A percentile compares a stretch with the other conserved stretches of the same genome.
phyloP scores from a whole-genome alignment of 2,329 filamentous ascomycete species.

The Aspergillus thermomutatus region DNA sequence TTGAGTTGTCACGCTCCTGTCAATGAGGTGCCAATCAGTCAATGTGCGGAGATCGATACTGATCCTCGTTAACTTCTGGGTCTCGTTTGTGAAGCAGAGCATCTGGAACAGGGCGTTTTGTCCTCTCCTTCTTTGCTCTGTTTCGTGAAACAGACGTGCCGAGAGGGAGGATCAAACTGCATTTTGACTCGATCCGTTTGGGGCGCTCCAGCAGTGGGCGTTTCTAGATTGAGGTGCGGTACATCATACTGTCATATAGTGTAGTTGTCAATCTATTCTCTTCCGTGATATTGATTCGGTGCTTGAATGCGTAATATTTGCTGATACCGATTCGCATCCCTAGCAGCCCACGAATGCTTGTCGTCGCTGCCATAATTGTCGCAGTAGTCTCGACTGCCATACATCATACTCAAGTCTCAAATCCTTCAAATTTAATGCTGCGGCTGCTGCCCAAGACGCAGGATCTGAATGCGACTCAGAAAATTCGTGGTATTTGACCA shows the following conservation, averaged over 20 bases:
- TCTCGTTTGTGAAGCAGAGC: conserved; percentile 23
- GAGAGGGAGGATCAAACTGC: conserved; percentile 31
- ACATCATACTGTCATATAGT: conserved; percentile 17
- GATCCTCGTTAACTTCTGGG: conserved; percentile 32
- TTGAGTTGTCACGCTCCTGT: conserved; percentile 90
- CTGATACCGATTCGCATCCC: background rate
- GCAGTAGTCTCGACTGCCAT: background rate
- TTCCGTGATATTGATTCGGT: conserved; percentile 3
- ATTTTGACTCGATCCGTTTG: conserved; percentile 22
- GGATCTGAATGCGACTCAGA: background rate
- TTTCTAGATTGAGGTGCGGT: conserved; percentile 30
- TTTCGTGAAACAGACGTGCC: conserved; percentile 14
- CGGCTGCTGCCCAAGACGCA: background rate
- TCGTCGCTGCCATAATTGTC: background rate
- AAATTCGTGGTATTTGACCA: background rate
- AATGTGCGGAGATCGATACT: conserved; percentile 76
- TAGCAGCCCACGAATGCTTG: background rate
- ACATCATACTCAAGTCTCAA: background rate
- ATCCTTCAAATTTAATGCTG: too few species aligned
- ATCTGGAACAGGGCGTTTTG: conserved; percentile 30
- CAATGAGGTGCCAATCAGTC: conserved; percentile 94
- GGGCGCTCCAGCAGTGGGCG: conserved; percentile 17
- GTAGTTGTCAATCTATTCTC: conserved; percentile 2
- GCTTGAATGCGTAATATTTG: background rate
- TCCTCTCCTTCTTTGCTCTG: conserved; percentile 25